Base-by-base conservation (phyloP, 768 basidiomycete genomes). In the Lactifluus subvellereus region DNA sequence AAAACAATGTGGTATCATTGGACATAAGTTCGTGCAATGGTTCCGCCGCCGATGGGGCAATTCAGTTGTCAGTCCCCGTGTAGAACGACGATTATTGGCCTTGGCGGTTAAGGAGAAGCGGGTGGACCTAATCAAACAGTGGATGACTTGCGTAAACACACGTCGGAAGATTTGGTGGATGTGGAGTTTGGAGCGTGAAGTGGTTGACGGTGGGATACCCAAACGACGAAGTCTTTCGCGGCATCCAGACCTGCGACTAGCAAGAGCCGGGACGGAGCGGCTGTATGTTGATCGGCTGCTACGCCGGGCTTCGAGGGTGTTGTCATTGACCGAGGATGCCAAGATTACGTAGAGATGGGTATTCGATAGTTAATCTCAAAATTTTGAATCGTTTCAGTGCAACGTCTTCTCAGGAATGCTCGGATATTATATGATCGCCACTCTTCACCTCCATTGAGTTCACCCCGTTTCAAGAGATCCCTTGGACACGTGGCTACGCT, bases 71-170 rank as follows among this genome's bases (percentile, higher is more conserved):
- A 83, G 87, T 73, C 75, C 78, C 56, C 74, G 77, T 22, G 87
- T 90, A 22, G 79, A 81, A 69, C 80, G 84, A 61, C 82, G 85
- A 47, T 72, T 90, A 57, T 79, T 79, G 6, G 73, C 72, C 47
- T 75, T 87, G 52, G 88, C 87, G 35, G 69, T 86, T 59, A 87
- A 85, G 71, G 83, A 90, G 74, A 82, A 85, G 16, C 80, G 85
- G 50, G 72, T 76, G 64, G 83, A 84, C 68, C 80, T 87, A 61
- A 73, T 71, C 43, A 65, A 57, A 48, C 30, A 38, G 33, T 54
- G 50, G 45, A n/a, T 60, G 58, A 57, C 55, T 57, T 57, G 61
- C 22, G 33, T 54, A 33, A 6, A 58, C 60, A 30, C 54, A 56
- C 42, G 58, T 35, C 52, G 37, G 58, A 59, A 60, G 51, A 22